Evolutionary conservation across 192 early-diverging fungal genomes (phyloP).

Genomic region (Anaeromyces robustus): DNA sequence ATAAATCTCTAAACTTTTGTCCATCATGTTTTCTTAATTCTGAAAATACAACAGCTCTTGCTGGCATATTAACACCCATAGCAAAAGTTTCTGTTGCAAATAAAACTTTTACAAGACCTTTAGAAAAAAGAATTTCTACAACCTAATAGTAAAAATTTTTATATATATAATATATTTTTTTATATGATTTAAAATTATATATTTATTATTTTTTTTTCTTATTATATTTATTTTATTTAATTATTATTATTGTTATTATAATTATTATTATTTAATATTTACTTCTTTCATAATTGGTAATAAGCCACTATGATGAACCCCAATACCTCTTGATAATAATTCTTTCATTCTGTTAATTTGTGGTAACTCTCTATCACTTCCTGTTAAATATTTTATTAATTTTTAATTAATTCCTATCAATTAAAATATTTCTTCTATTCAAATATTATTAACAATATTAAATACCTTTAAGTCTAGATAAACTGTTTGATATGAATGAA

Average conservation of each 20-base stretch:
- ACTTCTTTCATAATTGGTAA: conserved; percentile 94
- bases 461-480: conserved; percentile 54
- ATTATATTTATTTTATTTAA: too few species aligned
- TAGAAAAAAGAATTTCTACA: conserved; percentile 87
- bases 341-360: conserved; percentile 76
- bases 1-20: conserved; percentile 62
- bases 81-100: conserved; percentile 99
- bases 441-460: too few species aligned
- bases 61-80: conserved; percentile 99
- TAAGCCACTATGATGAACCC: conserved; percentile 91
- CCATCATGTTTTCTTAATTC: conserved; percentile 87
- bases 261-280: conserved; percentile 1
- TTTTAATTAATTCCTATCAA: too few species aligned
- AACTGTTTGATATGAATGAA: conserved; percentile 63
- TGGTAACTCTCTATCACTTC: conserved; percentile 68
- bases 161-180: too few species aligned
- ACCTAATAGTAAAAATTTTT: conserved; percentile 25
- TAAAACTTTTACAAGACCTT: conserved; percentile 75
- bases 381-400: conserved; percentile 5
- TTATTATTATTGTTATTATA: too few species aligned
- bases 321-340: conserved; percentile 78
- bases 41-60: conserved; percentile 85
- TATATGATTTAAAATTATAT: too few species aligned
- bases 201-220: too few species aligned
- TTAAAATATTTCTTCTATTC: too few species aligned